Base-by-base conservation (phyloP, 768 basidiomycete species). In the Galerina sulciceps region DNA sequence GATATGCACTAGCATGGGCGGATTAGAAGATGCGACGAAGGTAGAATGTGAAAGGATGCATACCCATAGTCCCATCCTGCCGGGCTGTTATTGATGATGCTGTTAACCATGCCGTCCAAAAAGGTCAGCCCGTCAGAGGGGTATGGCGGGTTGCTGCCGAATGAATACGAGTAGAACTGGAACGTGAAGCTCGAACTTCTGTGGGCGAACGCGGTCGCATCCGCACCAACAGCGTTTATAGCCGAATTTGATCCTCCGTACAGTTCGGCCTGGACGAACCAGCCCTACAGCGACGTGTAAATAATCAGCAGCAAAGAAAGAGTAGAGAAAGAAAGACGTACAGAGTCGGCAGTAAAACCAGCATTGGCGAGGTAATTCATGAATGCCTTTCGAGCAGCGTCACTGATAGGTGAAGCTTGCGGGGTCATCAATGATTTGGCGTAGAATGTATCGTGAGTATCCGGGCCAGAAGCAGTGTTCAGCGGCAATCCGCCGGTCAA, bases 161-260 rank as follows among this genome's bases (percentile, higher is more conserved):
- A 41, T 10, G 78, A 71, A 1, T 77, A 78, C 0, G 79, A 78
- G 62, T 85, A 82, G 50, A 83, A 67, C 63, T 83, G 82, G 55
- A 83, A 72, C 3, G 73, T 77, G 57, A 81, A 80, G 36, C 78
- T 59, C 6, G 76, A 72, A 57, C 66, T 68, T 18, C 82, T 71
- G 57, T 80, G 76, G 0, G 72, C 75, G 61, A 81, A 85, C 0
- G 83, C 75, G 1, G 80, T 81, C 1, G 71, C 74, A 43, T 76
- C 65, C 10, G 64, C 26, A 9, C 72, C 58, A 8, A 81, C 73
- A 10, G 70, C 51, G 60, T 79, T 80, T 59, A 83, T 73, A 3
- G 71, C 76, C 3, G 81, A 82, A 54, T 78, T 76, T 1, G 64
- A 61, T 4, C 81, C 80, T 13, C 79, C 79, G 40, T 75, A 80